Evolutionary conservation across 2,329 filamentous ascomycete genomes (phyloP).

Genomic region (Arthrobotrys sinensis): DNA sequence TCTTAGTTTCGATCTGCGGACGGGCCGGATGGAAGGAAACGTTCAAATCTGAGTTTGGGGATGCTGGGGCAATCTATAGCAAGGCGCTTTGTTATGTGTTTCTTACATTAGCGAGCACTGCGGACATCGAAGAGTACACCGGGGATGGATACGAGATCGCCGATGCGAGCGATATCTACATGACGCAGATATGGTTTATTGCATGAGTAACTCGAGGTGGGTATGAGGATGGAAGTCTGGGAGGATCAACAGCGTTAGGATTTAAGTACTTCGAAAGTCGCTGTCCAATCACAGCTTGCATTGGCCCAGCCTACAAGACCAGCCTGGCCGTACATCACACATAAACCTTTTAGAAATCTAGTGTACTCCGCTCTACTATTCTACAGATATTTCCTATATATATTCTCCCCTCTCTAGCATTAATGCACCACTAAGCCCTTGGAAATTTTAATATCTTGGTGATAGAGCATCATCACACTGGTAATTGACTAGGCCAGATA

Average conservation of each 20-base stretch:
- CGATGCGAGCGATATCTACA: conserved; percentile 22
- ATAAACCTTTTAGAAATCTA: too few relatives aligned
- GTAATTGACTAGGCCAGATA: too few relatives aligned
- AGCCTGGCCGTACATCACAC: too few relatives aligned
- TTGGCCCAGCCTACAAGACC: too few relatives aligned
- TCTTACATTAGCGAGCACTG: conserved; percentile 6
- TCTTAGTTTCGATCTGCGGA: conserved; percentile 43
- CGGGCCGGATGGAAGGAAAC: conserved; percentile 38
- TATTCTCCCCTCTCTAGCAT: background rate
- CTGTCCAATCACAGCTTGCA: background rate
- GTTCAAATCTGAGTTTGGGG: conserved; percentile 20
- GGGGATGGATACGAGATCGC: conserved; percentile 34
- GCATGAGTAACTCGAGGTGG: background rate
- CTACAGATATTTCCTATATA: background rate
- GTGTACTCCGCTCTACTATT: too few relatives aligned
- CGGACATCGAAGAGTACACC: conserved; percentile 33
- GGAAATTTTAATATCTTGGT: too few relatives aligned
- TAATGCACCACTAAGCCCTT: background rate
- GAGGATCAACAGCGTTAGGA: background rate
- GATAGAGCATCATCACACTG: background rate
- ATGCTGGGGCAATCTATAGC: conserved; percentile 32
- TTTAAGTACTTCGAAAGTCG: background rate
- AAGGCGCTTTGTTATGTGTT: conserved; percentile 39
- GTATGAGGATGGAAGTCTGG: background rate
- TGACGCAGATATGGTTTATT: conserved; percentile 46